Evolutionary conservation across 495 filamentous ascomycete genomes (phyloP).

Genomic region (Tuber brumale): DNA sequence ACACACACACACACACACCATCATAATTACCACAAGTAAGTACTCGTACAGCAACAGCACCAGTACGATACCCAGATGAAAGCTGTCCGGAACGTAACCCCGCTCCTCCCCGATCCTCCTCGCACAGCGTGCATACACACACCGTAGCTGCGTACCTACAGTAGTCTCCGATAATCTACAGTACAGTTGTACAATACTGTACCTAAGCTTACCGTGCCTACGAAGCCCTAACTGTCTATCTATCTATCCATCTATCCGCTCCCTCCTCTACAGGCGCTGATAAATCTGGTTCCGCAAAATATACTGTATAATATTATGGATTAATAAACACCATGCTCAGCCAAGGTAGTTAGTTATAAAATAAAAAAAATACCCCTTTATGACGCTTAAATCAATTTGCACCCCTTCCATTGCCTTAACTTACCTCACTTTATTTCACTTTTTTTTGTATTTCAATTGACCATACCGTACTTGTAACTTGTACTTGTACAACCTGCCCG

Average conservation of each 20-base stretch:
- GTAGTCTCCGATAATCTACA: too few species aligned
- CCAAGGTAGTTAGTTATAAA: not conserved
- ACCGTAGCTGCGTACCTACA: too few species aligned
- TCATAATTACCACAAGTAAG: too few species aligned
- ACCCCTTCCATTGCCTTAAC: not conserved
- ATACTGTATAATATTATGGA: not conserved
- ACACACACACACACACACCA: too few species aligned
- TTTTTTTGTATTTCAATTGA: too few species aligned
- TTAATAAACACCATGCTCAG: not conserved
- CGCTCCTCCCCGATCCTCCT: not conserved
- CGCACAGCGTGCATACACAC: not conserved
- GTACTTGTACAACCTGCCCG: not conserved
- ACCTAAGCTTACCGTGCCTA: not conserved
- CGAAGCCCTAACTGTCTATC: not conserved
- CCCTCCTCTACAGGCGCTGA: not conserved
- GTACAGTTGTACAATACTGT: too few species aligned
- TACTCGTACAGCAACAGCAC: too few species aligned
- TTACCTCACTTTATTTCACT: too few species aligned
- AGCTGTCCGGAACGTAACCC: not conserved
- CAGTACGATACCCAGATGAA: not conserved
- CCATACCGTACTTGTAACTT: too few species aligned
- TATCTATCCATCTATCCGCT: not conserved
- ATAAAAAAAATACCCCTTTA: not conserved
- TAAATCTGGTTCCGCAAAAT: not conserved
- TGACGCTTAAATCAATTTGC: not conserved